Conservation (phyloP, 176 grass and related monocot species). For the Ensete glaucum region DNA sequence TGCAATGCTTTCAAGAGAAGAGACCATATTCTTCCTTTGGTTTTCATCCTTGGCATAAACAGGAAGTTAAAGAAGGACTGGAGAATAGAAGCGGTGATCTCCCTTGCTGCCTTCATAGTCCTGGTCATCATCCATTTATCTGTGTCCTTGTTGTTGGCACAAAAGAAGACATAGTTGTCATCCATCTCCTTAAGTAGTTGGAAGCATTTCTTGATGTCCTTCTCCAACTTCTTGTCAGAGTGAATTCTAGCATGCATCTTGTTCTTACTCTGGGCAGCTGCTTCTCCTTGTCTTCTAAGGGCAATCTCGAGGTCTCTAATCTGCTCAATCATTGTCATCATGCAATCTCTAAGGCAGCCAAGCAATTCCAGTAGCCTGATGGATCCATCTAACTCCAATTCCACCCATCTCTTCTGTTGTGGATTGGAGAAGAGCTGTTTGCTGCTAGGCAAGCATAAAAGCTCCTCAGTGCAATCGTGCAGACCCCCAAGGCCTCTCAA, state of each 20-base stretch:
- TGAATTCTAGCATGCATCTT: background rate
- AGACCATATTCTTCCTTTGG: background rate
- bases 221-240: background rate
- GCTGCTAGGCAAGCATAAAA: background rate
- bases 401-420: background rate
- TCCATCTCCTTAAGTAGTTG: background rate
- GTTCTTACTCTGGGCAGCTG: background rate
- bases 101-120: constrained; percentile 13
- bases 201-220: constrained; percentile 3
- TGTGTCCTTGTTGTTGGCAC: background rate
- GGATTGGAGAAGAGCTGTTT: background rate
- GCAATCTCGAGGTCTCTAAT: background rate
- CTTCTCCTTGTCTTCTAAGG: constrained; percentile 4
- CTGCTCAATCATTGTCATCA: background rate
- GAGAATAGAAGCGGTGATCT: background rate
- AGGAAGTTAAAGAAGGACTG: constrained; percentile 10
- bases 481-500: background rate
- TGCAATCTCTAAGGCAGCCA: background rate
- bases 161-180: background rate
- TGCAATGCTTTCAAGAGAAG: constrained; percentile 4
- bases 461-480: background rate
- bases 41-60: background rate
- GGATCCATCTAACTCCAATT: constrained; percentile 2
- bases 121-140: background rate
- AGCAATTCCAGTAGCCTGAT: background rate